These are phyloP conservation scores for Cetradonia linearis DNA, from an alignment of 495 filamentous ascomycete species.

Conservation along the genomic window DNA sequence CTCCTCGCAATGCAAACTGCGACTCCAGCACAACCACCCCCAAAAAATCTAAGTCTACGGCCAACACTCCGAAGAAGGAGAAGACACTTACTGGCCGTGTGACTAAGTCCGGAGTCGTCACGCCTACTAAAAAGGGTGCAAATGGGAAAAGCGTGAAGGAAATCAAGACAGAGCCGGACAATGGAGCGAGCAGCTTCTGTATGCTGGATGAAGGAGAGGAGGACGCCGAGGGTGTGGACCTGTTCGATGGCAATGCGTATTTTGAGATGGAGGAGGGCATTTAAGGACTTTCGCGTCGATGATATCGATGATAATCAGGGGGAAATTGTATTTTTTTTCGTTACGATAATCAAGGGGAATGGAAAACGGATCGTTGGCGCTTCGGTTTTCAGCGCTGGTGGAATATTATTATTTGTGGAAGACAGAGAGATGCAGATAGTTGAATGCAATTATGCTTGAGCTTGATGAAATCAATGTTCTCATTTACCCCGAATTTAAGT, in stretches of 20 bases:
- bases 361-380: background rate
- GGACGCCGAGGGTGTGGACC: background rate
- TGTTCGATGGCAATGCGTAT: background rate
- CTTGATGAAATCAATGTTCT: background rate
- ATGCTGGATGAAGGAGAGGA: background rate
- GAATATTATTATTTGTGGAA: background rate
- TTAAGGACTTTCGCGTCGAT: background rate
- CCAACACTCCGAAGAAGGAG: slow-evolving; percentile 9
- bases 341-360: background rate
- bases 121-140: background rate
- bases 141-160: background rate
- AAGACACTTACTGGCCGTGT: background rate
- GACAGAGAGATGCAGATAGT: background rate
- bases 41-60: background rate
- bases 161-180: slow-evolving; percentile 8
- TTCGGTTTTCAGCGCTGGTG: background rate
- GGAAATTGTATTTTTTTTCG: background rate
- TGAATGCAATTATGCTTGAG: no score
- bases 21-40: slow-evolving; percentile 14
- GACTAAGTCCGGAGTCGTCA: background rate
- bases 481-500: no score
- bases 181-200: background rate
- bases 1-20: slow-evolving; percentile 12
- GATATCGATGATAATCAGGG: background rate
- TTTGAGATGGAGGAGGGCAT: background rate